phyloP scores from a whole-genome alignment of 2,329 filamentous ascomycete genomes.

The Aureobasidium namibiae region DNA sequence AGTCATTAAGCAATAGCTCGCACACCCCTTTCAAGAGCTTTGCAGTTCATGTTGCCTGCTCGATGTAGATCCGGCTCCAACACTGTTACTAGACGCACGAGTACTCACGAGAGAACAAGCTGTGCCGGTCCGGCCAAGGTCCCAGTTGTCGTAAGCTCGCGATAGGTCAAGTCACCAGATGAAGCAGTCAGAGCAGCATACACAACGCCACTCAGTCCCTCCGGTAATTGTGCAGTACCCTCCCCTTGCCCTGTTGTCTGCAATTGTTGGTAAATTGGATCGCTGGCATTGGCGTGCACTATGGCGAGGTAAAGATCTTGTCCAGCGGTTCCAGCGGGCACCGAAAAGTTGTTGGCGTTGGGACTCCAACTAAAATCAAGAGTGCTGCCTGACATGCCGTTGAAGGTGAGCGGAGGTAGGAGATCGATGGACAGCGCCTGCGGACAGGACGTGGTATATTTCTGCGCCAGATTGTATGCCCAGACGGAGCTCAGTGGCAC shows the following conservation, averaged over 20 bases:
- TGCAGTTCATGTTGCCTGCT: not conserved
- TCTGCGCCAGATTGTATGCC: conserved; percentile 25
- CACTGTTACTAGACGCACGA: not conserved
- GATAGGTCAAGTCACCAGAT: conserved; percentile 15
- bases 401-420: conserved; percentile 14
- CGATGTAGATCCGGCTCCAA: not conserved
- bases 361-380: conserved; percentile 19
- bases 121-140: conserved; percentile 20
- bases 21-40: not conserved
- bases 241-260: conserved; percentile 16
- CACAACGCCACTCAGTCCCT: conserved; percentile 18
- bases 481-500: conserved; percentile 22
- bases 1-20: not conserved
- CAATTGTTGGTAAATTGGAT: conserved; percentile 18
- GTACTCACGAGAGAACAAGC: conserved; percentile 18
- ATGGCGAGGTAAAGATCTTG: conserved; percentile 20
- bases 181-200: conserved; percentile 19
- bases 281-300: conserved; percentile 18
- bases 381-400: conserved; percentile 15
- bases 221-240: conserved; percentile 18
- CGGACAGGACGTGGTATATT: conserved; percentile 23
- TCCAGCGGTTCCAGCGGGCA: conserved; percentile 14
- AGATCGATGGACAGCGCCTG: conserved; percentile 14
- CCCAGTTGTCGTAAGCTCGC: conserved; percentile 18
- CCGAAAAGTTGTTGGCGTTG: conserved; percentile 15